Percentiles rank a stretch among this genome's conserved stretches.
phyloP scores from a whole-genome alignment of 2,329 filamentous ascomycete species.

The Colletotrichum melonis region DNA sequence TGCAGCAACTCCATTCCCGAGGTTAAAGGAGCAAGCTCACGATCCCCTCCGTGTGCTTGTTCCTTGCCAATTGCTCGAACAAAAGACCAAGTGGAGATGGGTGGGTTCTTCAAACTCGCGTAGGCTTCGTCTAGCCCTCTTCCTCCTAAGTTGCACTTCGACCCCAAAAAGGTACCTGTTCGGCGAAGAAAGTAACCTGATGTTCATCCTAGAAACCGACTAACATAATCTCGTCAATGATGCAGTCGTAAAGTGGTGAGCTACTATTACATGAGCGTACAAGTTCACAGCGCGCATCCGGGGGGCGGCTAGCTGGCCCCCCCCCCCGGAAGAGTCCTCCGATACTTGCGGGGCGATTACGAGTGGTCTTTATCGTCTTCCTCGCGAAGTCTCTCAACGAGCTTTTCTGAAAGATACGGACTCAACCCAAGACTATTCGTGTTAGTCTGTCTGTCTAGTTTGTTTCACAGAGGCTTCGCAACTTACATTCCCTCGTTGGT shows the following conservation, averaged over 20 bases:
- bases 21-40: conserved; percentile 22
- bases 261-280: not conserved
- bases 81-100: conserved; percentile 25
- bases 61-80: conserved; percentile 23
- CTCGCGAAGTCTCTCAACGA: conserved; percentile 62
- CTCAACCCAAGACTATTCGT: conserved; percentile 62
- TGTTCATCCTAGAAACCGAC: not conserved
- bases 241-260: not conserved
- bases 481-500: conserved; percentile 77
- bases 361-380: conserved; percentile 56
- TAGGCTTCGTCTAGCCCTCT: not conserved
- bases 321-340: not conserved
- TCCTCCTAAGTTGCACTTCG: not conserved
- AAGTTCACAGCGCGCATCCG: not conserved
- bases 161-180: not conserved
- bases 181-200: not conserved
- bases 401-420: conserved; percentile 64
- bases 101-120: conserved; percentile 14
- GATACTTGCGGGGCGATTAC: not conserved
- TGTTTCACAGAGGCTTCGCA: not conserved
- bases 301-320: not conserved
- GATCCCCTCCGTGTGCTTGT: conserved; percentile 24
- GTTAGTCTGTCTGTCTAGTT: conserved; percentile 32
- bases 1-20: conserved; percentile 32
- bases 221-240: not conserved